Evolutionary conservation across 2,329 filamentous ascomycete species (phyloP).

Genomic region (Colletotrichum liaoningense): DNA sequence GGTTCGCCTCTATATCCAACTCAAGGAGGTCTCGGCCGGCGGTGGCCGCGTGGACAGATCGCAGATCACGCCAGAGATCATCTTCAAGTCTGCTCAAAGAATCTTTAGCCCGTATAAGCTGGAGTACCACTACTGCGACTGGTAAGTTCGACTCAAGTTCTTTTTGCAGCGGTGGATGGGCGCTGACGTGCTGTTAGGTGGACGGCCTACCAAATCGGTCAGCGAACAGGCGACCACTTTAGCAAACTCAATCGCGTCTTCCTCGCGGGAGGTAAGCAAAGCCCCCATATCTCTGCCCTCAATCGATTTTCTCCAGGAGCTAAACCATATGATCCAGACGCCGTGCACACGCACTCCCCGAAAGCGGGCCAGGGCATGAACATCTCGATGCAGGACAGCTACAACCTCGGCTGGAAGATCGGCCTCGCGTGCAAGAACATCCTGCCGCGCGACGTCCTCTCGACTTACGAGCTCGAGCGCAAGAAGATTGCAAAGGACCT

Average conservation of each 20-base stretch:
- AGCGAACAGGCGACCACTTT: conserved; percentile 70
- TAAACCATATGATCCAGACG: conserved; percentile 55
- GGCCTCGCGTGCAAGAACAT: conserved; percentile 57
- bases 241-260: conserved; percentile 70
- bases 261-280: conserved; percentile 62
- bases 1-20: conserved; percentile 74
- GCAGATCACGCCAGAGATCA: conserved; percentile 70
- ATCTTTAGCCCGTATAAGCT: conserved; percentile 75
- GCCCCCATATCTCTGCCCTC: accelerated
- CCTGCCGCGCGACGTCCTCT: conserved; percentile 54
- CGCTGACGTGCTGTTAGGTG: conserved; percentile 47
- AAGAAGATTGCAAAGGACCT: conserved; percentile 65
- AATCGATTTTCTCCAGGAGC: neutral
- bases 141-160: conserved; percentile 48
- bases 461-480: conserved; percentile 64
- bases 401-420: conserved; percentile 70
- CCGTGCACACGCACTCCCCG: conserved; percentile 65
- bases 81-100: conserved; percentile 70
- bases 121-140: conserved; percentile 71
- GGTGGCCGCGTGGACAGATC: conserved; percentile 62
- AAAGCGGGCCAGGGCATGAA: conserved; percentile 81
- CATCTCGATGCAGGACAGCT: conserved; percentile 74
- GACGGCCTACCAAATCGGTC: conserved; percentile 76
- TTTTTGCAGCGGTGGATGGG: too few relatives aligned
- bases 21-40: conserved; percentile 51